These are phyloP conservation scores for Lepidium aucheri DNA, from an alignment of 345 rosid species.

Conservation along the genomic window DNA sequence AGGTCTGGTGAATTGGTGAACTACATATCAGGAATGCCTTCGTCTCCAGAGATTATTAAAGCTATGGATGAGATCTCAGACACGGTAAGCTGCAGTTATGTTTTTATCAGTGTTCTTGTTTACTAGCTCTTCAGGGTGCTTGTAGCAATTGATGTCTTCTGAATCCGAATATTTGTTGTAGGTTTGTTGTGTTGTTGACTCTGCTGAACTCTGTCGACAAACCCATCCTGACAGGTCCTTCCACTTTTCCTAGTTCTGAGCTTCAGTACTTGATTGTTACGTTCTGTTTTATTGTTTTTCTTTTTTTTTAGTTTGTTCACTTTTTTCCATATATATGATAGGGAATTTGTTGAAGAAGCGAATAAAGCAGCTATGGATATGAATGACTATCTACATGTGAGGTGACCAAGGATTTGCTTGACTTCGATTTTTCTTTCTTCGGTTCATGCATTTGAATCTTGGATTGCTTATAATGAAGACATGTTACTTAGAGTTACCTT, in stretches of 20 bases:
- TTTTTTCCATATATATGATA: conserved; percentile 5
- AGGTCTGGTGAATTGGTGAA: conserved; percentile 74
- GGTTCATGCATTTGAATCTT: neutral
- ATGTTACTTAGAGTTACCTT: neutral
- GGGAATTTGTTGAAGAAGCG: conserved; percentile 91
- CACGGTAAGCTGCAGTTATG: conserved; percentile 29
- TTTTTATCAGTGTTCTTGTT: neutral
- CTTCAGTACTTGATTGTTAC: neutral
- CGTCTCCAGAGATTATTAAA: conserved; percentile 55
- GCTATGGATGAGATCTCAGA: conserved; percentile 95
- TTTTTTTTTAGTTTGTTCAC: neutral
- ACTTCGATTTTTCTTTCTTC: neutral
- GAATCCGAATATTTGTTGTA: conserved; percentile 14
- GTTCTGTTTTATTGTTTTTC: neutral
- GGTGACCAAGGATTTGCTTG: conserved; percentile 58
- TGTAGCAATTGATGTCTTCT: neutral
- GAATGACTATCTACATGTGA: conserved; percentile 98
- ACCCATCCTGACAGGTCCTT: conserved; percentile 89
- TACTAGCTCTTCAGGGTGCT: neutral
- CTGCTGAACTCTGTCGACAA: conserved; percentile 90
- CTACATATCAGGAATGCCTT: conserved; percentile 57
- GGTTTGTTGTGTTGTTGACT: conserved; percentile 93
- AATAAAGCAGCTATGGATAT: conserved; percentile 75
- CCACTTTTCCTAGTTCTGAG: neutral
- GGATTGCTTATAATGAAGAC: neutral